phyloP scores from a whole-genome alignment of 805 yeast species.

The Ogataea ramenticola region DNA sequence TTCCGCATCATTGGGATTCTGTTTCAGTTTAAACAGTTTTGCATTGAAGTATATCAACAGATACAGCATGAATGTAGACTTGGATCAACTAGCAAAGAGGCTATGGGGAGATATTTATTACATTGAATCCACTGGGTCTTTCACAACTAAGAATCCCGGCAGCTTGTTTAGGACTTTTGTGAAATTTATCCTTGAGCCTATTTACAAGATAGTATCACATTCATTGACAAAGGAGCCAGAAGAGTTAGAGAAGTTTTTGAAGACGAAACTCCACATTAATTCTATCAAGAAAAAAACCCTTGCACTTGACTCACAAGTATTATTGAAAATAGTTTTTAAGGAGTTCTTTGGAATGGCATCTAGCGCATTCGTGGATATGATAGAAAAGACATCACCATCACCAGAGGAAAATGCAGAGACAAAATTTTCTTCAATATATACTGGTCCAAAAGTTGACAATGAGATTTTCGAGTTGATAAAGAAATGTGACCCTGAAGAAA shows the following conservation, averaged over 20 bases:
- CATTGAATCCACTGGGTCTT: conserved; percentile 33
- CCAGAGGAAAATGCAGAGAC: conserved; percentile 28
- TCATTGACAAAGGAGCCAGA: conserved; percentile 46
- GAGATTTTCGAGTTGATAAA: conserved; percentile 14
- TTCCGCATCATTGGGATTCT: conserved; percentile 52
- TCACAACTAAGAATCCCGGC: conserved; percentile 27
- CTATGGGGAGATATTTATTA: conserved; percentile 78
- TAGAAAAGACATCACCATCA: conserved; percentile 26
- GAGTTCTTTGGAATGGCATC: conserved; percentile 44
- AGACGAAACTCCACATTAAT: conserved; percentile 38
- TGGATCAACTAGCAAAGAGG: conserved; percentile 40
- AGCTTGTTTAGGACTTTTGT: conserved; percentile 40
- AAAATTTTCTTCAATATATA: conserved; percentile 18
- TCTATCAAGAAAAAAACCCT: conserved; percentile 31
- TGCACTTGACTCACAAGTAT: conserved; percentile 49
- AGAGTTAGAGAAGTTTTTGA: conserved; percentile 36
- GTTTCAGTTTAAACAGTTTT: conserved; percentile 65
- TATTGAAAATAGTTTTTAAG: conserved; percentile 48
- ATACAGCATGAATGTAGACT: conserved; percentile 19
- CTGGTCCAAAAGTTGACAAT: conserved; percentile 19
- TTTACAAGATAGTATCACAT: conserved; percentile 66
- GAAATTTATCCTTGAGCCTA: conserved; percentile 64
- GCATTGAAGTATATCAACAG: conserved; percentile 39
- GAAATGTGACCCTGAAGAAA: conserved; percentile 31
- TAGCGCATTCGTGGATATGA: conserved; percentile 46